These are phyloP conservation scores for Thielaviopsis musarum DNA, from an alignment of 2,329 filamentous ascomycete genomes.

Conservation along the genomic window DNA sequence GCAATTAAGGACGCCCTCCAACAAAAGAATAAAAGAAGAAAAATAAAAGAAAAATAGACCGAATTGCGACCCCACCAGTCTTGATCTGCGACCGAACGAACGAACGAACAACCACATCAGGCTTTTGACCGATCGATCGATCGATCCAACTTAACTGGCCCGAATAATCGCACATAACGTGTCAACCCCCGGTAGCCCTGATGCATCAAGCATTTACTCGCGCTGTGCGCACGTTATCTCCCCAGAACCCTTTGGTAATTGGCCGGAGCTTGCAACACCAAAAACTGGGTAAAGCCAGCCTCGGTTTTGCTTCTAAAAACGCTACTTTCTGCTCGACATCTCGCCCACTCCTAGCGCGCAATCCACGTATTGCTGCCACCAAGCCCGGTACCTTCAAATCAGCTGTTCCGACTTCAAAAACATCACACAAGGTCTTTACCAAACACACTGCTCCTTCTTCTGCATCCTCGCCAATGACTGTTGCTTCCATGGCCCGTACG, in stretches of 20 bases:
- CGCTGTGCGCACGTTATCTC: slow-evolving; percentile 7
- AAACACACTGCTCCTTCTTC: not conserved
- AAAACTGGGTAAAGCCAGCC: not conserved
- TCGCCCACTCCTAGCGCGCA: not conserved
- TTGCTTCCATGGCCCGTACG: not conserved
- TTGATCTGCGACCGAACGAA: not conserved
- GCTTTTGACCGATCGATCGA: not conserved
- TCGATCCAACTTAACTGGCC: not conserved
- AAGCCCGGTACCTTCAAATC: not conserved
- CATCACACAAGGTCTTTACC: not conserved
- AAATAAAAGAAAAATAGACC: not conserved
- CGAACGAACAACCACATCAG: not conserved
- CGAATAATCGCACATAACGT: too few relatives aligned
- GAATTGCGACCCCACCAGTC: too few relatives aligned
- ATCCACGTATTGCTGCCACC: not conserved
- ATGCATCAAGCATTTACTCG: slow-evolving; percentile 10
- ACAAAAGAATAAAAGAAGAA: not conserved
- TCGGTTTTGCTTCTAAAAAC: not conserved
- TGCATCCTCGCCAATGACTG: not conserved
- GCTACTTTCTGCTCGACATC: not conserved
- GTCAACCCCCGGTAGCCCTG: not conserved
- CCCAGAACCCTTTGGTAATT: slow-evolving; percentile 3
- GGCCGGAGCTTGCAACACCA: not conserved
- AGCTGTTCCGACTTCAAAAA: not conserved
- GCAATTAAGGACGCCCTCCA: not conserved